Evolutionary conservation across 352 stramenopile genomes (phyloP), one percentile per base, ranked within the genome.

Genomic region (Globisporangium yorkense): DNA sequence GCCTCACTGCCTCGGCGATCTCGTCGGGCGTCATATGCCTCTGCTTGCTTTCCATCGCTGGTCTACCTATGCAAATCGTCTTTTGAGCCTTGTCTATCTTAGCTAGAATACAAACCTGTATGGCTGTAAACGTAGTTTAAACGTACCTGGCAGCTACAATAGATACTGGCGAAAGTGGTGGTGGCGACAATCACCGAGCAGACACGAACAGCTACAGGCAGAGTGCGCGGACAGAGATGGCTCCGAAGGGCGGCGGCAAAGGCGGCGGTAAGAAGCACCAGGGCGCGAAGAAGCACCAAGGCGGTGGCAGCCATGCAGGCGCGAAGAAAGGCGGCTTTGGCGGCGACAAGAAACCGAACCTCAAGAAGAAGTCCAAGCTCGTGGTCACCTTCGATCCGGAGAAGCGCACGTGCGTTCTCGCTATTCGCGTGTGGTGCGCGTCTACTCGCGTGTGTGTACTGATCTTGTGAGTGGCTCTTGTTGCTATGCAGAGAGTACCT

Each of bases 381-480:
- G 78, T 95, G 33, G 62, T 95, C 44, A 93, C 81, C 24, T 95
- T 95, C 57, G 85, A 95, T 61, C 63, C 85, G 0, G 85, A 95
- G 31, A 95, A 95, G 70, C 81, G 85, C 43, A 92, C 85, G 83
- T 93, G 62, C 44, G 76, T 75, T 5, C 33, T 39, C 33, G 6
- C 9, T 35, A 4, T 24, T 58, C 13, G 37, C 33, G 21, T 51
- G 18, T 46, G 24, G 24, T 27, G 24, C 24, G 24, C 24, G 24
- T 27, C 24, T 2, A 27, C 1, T 27, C 1, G 24, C 24, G 16
- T 21, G 16, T 46, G 41, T 46, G 41, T 10, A 27, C 24, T 27
- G 24, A 27, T 27, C 1, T 27, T 27, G 24, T 24, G 21, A 24
- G 21, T 24, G 21, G 21, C 21, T 24, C 21, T 27, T 27, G 24